Conservation (phyloP, 2,329 filamentous ascomycete genomes). For the Calonectria leucothoes region DNA sequence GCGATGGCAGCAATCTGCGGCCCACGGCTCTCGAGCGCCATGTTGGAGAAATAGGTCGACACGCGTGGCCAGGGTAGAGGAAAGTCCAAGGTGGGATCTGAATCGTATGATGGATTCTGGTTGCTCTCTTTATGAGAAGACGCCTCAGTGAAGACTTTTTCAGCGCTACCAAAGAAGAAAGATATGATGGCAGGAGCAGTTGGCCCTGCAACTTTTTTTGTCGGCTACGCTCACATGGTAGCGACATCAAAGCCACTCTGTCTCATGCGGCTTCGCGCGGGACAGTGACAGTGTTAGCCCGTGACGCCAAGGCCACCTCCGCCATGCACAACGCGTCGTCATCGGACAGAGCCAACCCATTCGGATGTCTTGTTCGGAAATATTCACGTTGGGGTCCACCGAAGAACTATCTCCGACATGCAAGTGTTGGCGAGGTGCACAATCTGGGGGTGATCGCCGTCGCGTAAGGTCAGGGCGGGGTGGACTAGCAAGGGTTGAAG, state of each 20-base stretch:
- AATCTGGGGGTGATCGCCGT: background rate
- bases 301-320: background rate
- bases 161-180: background rate
- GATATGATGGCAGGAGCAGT: background rate
- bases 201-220: background rate
- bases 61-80: background rate
- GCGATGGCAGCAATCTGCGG: conserved; percentile 39
- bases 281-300: background rate
- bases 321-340: background rate
- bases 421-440: background rate
- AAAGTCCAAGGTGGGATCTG: background rate
- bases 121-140: background rate
- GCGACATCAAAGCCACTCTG: background rate
- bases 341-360: background rate
- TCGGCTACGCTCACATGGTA: background rate
- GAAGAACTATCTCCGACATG: background rate
- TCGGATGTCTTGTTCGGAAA: background rate
- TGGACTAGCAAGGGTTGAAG: background rate
- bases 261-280: background rate
- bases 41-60: background rate
- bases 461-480: background rate
- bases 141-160: background rate
- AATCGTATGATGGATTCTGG: background rate
- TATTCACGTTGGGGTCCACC: background rate
- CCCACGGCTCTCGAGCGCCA: conserved; percentile 8